Conservation (phyloP, 768 basidiomycete species). For the Russula abietina region DNA sequence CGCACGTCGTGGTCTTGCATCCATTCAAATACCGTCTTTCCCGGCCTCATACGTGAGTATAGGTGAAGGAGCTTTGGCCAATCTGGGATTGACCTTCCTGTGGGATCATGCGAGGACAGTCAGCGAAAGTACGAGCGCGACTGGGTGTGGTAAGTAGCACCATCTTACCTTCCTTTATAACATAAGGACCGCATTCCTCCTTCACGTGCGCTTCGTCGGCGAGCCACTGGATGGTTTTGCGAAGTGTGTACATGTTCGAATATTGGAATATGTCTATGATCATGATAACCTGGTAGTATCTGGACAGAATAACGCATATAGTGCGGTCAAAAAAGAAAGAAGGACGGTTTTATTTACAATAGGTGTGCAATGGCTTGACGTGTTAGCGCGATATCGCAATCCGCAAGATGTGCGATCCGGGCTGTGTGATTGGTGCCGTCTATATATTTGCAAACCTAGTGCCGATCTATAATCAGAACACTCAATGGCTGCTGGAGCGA, state of each 20-base stretch:
- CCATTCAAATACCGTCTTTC: constrained; percentile 83
- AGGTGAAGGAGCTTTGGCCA: constrained; percentile 85
- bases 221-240: constrained; percentile 81
- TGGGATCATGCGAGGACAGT: background rate
- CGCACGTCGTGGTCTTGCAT: constrained; percentile 71
- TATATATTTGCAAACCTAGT: constrained; percentile 69
- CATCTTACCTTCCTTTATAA: constrained; percentile 62
- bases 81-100: constrained; percentile 59
- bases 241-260: constrained; percentile 93
- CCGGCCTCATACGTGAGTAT: constrained; percentile 81
- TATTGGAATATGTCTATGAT: constrained; percentile 96
- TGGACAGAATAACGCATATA: constrained; percentile 30
- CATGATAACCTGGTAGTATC: constrained; percentile 96
- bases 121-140: constrained; percentile 5
- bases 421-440: constrained; percentile 90
- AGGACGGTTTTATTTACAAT: constrained; percentile 47
- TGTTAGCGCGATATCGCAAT: constrained; percentile 77
- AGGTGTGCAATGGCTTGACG: constrained; percentile 88
- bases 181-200: constrained; percentile 89
- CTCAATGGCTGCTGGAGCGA: background rate
- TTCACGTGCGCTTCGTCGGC: constrained; percentile 79
- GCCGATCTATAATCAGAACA: constrained; percentile 6
- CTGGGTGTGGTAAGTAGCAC: background rate
- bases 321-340: background rate
- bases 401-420: constrained; percentile 85